Percentiles rank a stretch among this genome's conserved stretches.
phyloP scores from a whole-genome alignment of 768 basidiomycete genomes.

The Pulveroboletus sp. region DNA sequence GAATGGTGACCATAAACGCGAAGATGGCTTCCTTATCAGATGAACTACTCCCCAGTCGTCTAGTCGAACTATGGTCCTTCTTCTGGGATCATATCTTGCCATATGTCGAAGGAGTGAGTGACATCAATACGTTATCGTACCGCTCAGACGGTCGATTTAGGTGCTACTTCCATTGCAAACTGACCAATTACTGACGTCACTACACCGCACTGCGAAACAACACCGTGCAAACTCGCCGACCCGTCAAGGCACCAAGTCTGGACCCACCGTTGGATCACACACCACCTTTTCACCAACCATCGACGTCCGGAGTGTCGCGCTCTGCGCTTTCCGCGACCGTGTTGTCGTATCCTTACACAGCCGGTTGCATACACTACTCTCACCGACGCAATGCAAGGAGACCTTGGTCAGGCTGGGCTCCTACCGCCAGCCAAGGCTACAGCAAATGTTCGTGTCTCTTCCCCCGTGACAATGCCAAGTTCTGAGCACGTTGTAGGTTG shows the following conservation, averaged over 20 bases:
- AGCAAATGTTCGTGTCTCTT: constrained; percentile 62
- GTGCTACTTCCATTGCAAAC: constrained; percentile 60
- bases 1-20: constrained; percentile 90
- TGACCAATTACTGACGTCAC: constrained; percentile 59
- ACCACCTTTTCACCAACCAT: constrained; percentile 49
- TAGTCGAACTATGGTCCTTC: constrained; percentile 89
- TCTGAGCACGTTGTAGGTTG: constrained; percentile 42
- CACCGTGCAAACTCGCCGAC: constrained; percentile 51
- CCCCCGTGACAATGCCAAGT: background rate
- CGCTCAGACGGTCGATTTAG: constrained; percentile 34
- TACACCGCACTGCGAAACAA: constrained; percentile 59
- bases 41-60: constrained; percentile 65
- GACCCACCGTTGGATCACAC: constrained; percentile 24
- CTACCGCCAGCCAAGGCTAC: constrained; percentile 65
- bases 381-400: constrained; percentile 51
- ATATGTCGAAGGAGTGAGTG: constrained; percentile 79
- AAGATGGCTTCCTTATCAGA: constrained; percentile 77
- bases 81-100: constrained; percentile 90
- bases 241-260: constrained; percentile 46
- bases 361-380: constrained; percentile 54
- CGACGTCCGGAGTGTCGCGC: constrained; percentile 77
- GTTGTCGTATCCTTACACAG: constrained; percentile 65
- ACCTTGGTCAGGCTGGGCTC: constrained; percentile 49
- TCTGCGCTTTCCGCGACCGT: constrained; percentile 75
- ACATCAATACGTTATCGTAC: background rate